These are phyloP conservation scores for Solanum commersonii DNA, from an alignment of 257 asterid genomes.

Conservation along the genomic window DNA sequence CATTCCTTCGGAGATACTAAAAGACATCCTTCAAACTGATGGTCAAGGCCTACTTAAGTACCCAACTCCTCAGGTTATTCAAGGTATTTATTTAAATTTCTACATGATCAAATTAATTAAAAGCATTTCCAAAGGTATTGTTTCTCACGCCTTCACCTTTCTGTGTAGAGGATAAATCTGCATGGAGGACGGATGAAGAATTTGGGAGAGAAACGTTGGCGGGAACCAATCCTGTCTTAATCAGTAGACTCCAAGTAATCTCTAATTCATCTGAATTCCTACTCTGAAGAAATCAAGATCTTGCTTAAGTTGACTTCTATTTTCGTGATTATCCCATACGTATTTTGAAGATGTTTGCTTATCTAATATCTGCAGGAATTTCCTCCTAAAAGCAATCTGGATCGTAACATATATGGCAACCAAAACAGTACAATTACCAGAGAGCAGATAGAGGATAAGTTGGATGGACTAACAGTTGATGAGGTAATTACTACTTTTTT, in stretches of 20 bases:
- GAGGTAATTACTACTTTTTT: conserved; percentile 21
- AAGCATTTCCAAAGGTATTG: background rate
- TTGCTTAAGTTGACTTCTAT: background rate
- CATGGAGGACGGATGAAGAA: conserved; percentile 82
- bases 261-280: background rate
- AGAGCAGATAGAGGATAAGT: conserved; percentile 31
- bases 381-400: conserved; percentile 1
- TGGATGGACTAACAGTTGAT: conserved; percentile 41
- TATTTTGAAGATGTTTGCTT: background rate
- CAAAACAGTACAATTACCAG: conserved; percentile 45
- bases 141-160: background rate
- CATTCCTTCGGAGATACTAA: conserved; percentile 50
- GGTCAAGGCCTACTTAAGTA: conserved; percentile 42
- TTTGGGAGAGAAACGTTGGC: conserved; percentile 30
- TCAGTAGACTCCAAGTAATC: conserved; percentile 54
- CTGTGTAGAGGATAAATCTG: conserved; percentile 39
- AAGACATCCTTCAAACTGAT: conserved; percentile 51
- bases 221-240: conserved; percentile 38
- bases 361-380: conserved; percentile 28
- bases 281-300: background rate
- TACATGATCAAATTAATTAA: background rate
- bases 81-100: conserved; percentile 26
- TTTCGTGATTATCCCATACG: background rate
- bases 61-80: conserved; percentile 37
- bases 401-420: conserved; percentile 42